phyloP scores from a whole-genome alignment of 129 eudicot genomes.

The Ambrosia trifida region DNA sequence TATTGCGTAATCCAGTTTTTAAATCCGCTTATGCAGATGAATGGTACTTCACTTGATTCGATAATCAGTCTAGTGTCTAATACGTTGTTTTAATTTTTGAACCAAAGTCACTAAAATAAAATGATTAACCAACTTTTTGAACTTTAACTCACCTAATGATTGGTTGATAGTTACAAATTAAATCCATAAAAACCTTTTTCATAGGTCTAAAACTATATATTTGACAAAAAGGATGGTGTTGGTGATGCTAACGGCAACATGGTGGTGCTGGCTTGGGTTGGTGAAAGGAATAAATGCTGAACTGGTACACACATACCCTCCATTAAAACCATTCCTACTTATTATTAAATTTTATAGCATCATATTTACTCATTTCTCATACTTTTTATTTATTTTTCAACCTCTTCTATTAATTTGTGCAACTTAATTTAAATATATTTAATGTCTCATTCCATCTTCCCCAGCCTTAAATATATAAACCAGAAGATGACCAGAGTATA shows the following conservation, averaged over 20 bases:
- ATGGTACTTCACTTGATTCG: too few species aligned
- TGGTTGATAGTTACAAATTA: background rate
- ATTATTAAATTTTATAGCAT: background rate
- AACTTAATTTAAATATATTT: background rate
- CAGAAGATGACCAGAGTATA: constrained; percentile 45
- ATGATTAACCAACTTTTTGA: background rate
- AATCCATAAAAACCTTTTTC: background rate
- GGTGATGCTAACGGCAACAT: constrained; percentile 25
- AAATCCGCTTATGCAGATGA: too few species aligned
- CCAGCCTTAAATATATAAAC: background rate
- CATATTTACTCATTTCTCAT: constrained; percentile 12
- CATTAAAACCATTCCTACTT: constrained; percentile 20
- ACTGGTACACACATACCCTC: constrained; percentile 28
- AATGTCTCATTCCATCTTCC: constrained; percentile 32
- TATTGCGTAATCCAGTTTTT: too few species aligned
- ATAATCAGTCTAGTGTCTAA: too few species aligned
- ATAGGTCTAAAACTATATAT: background rate
- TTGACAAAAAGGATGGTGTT: background rate
- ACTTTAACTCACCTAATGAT: background rate
- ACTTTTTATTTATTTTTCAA: constrained; percentile 8
- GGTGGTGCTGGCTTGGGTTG: constrained; percentile 43
- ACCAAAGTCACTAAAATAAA: background rate
- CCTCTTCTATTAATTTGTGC: background rate
- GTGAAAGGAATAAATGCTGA: constrained; percentile 58
- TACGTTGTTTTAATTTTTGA: too few species aligned